Conservation (phyloP, 164 flowering plant species). For the Akebia trifoliata region DNA sequence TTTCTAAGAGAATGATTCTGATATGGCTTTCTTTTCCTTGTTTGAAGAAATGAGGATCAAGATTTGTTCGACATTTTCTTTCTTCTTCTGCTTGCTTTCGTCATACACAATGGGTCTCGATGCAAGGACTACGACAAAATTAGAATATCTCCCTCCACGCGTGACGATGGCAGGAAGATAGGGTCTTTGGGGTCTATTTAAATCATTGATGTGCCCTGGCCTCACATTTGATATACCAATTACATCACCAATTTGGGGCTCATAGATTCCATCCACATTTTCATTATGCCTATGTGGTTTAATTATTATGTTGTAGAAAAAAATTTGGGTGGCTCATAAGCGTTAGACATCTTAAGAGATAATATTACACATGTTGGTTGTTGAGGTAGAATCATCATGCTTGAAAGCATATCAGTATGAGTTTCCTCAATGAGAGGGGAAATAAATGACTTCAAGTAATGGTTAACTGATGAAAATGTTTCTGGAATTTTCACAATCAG, state of each 20-base stretch:
- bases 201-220: constrained; percentile 3
- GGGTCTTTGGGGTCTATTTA: constrained; percentile 3
- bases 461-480: constrained; percentile 23
- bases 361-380: no score
- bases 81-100: not conserved
- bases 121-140: constrained; percentile 1
- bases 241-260: constrained; percentile 13
- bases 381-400: constrained; percentile 13
- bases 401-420: constrained; percentile 31
- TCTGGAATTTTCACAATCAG: constrained; percentile 40
- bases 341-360: not conserved
- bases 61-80: constrained; percentile 13
- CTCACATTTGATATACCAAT: constrained; percentile 18
- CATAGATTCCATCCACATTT: constrained; percentile 2
- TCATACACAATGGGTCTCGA: constrained; percentile 21
- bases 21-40: no score
- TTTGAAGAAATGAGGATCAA: no score
- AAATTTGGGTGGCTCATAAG: not conserved
- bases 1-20: no score
- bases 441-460: constrained; percentile 29
- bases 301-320: not conserved
- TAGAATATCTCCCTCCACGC: not conserved
- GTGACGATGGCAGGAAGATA: constrained; percentile 15
- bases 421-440: constrained; percentile 41
- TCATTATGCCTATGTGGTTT: not conserved